A percentile compares a stretch with the other conserved stretches of the same genome.
phyloP scores from a whole-genome alignment of 495 filamentous ascomycete genomes.

The Penicillium paxilli region DNA sequence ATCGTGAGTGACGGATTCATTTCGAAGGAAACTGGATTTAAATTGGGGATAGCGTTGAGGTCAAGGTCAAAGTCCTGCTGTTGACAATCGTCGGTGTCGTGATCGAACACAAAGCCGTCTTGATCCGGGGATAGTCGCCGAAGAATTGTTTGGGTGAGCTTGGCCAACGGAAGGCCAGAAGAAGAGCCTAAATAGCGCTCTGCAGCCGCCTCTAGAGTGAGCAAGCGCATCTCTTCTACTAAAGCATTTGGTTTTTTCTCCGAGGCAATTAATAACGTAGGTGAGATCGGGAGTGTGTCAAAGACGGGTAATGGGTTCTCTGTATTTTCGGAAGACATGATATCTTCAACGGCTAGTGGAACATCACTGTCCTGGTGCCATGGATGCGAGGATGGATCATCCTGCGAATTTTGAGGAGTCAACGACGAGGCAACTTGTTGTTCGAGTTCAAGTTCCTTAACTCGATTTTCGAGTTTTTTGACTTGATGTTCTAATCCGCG shows the following conservation, averaged over 20 bases:
- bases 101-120: slow-evolving; percentile 40
- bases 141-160: slow-evolving; percentile 41
- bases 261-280: not conserved
- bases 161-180: slow-evolving; percentile 37
- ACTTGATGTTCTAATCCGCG: slow-evolving; percentile 30
- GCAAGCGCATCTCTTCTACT: slow-evolving; percentile 29
- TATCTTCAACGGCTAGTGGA: not conserved
- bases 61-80: slow-evolving; percentile 4
- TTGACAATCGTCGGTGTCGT: slow-evolving; percentile 14
- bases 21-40: slow-evolving; percentile 15
- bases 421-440: slow-evolving; percentile 16
- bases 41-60: slow-evolving; percentile 9
- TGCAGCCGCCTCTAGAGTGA: slow-evolving; percentile 39
- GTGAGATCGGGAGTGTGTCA: slow-evolving; percentile 2
- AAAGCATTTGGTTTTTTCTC: slow-evolving; percentile 19
- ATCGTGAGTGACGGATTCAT: slow-evolving; percentile 16
- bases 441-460: no score
- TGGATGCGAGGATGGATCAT: slow-evolving; percentile 2
- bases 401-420: slow-evolving; percentile 10
- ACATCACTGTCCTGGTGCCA: slow-evolving; percentile 9
- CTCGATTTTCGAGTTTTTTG: slow-evolving; percentile 30
- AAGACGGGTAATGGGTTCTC: not conserved
- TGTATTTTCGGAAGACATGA: not conserved
- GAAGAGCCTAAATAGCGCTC: slow-evolving; percentile 41
- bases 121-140: slow-evolving; percentile 46